A percentile compares a stretch with the other conserved stretches of the same genome.
Conservation (phyloP, 2,329 filamentous ascomycete genomes). For the Trichoderma breve region DNA sequence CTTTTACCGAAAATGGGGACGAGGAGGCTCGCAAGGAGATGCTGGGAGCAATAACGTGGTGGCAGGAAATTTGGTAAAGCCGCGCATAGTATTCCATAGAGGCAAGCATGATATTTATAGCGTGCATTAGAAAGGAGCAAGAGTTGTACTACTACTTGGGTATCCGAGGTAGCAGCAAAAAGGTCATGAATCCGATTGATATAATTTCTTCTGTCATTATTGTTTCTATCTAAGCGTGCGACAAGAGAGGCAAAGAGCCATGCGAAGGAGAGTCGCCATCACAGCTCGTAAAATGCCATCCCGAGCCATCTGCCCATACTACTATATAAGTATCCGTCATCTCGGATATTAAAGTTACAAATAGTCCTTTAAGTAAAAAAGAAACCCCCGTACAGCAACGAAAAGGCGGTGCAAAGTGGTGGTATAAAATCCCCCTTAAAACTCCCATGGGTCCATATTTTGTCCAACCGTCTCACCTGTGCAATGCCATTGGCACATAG, state of each 20-base stretch:
- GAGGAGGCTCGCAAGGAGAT: slow-evolving; percentile 41
- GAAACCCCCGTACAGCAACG: not conserved
- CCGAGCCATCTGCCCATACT: not conserved
- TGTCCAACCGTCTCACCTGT: not conserved
- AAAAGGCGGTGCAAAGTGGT: not conserved
- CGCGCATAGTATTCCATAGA: not conserved
- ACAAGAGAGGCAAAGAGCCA: not conserved
- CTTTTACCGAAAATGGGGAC: slow-evolving; percentile 40
- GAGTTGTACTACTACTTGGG: not conserved
- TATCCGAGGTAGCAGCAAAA: not conserved
- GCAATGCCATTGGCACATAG: not conserved
- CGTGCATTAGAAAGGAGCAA: not conserved
- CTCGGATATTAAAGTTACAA: not conserved
- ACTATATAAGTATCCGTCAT: not conserved
- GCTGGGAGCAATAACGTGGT: slow-evolving; percentile 43
- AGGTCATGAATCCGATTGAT: not conserved
- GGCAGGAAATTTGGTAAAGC: slow-evolving; percentile 55
- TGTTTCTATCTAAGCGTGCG: not conserved
- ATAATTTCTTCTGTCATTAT: not conserved
- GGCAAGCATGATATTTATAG: not conserved
- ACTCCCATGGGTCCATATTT: not conserved
- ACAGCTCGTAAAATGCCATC: too few species aligned
- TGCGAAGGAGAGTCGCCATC: not conserved
- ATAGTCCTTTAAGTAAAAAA: not conserved
- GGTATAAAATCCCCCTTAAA: slow-evolving; percentile 1